Conservation (phyloP, 1,139 yeast species). For the Ashbya aceris region DNA sequence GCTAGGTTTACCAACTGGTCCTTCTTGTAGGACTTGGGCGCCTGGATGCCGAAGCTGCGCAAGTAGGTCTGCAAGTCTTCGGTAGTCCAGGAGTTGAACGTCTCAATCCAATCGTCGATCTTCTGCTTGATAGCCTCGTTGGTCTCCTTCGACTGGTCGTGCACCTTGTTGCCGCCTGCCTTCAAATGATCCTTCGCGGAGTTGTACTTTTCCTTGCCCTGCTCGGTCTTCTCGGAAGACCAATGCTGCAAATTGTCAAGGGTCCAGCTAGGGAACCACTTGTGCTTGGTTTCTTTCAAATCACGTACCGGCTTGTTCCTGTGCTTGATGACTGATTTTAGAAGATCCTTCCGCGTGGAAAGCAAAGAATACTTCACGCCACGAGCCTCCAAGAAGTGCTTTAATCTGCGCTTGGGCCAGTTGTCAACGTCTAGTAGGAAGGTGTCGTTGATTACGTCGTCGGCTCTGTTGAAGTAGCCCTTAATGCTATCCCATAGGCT, state of each 20-base stretch:
- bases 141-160: not conserved
- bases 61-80: conserved; percentile 48
- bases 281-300: conserved; percentile 27
- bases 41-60: conserved; percentile 41
- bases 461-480: conserved; percentile 20
- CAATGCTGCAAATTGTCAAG: conserved; percentile 34
- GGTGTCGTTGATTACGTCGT: conserved; percentile 37
- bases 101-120: conserved; percentile 25
- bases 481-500: no score
- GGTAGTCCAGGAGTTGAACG: conserved; percentile 44
- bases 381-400: conserved; percentile 44
- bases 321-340: conserved; percentile 39
- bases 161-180: not conserved
- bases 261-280: conserved; percentile 39
- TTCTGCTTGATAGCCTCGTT: conserved; percentile 8
- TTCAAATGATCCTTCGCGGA: not conserved
- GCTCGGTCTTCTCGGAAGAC: conserved; percentile 29
- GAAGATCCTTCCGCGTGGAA: conserved; percentile 39
- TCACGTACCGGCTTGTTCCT: conserved; percentile 36
- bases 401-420: conserved; percentile 43
- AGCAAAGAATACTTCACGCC: conserved; percentile 39
- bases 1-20: conserved; percentile 42
- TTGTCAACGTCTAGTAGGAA: conserved; percentile 38
- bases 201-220: not conserved
- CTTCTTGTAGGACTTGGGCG: conserved; percentile 32